phyloP scores from a whole-genome alignment of 495 filamentous ascomycete genomes.

The Apodospora peruviana region DNA sequence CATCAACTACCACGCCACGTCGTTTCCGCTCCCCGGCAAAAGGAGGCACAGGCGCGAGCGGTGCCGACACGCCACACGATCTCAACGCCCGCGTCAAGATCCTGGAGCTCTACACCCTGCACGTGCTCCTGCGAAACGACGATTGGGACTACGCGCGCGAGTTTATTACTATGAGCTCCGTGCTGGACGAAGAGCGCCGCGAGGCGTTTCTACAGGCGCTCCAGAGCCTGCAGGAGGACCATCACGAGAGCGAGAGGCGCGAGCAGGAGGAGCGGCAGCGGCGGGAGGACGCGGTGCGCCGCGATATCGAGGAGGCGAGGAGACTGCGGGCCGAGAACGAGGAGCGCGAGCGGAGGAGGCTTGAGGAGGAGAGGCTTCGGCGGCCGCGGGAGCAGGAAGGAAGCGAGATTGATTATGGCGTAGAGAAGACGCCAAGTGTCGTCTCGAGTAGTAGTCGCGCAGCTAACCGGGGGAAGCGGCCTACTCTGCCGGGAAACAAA shows the following conservation, averaged over 20 bases:
- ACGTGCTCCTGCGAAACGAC: conserved; percentile 81
- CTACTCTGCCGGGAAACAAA: conserved; percentile 3
- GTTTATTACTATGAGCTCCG: conserved; percentile 76
- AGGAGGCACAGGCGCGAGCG: conserved; percentile 30
- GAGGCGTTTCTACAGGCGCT: conserved; percentile 75
- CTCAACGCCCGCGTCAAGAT: conserved; percentile 74
- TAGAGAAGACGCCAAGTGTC: conserved; percentile 40
- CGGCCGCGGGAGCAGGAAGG: conserved; percentile 28
- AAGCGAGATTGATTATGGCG: conserved; percentile 40
- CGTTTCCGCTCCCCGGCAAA: conserved; percentile 31
- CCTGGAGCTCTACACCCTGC: conserved; percentile 87
- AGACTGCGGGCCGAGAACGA: conserved; percentile 47
- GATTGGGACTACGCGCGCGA: conserved; percentile 94
- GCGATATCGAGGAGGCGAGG: conserved; percentile 55
- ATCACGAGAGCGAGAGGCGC: conserved; percentile 55
- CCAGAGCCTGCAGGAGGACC: conserved; percentile 69
- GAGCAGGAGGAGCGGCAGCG: conserved; percentile 59
- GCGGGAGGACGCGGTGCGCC: conserved; percentile 52
- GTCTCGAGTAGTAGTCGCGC: conserved; percentile 12
- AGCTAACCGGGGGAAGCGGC: conserved; percentile 3
- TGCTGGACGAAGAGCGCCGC: conserved; percentile 86
- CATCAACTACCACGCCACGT: conserved; percentile 8
- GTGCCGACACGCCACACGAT: conserved; percentile 73
- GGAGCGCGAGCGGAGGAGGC: conserved; percentile 40
- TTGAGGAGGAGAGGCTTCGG: conserved; percentile 40